Evolutionary conservation across 2,329 filamentous ascomycete genomes (phyloP), one percentile per base, ranked within the genome.

Genomic region (Apiospora arundinis): DNA sequence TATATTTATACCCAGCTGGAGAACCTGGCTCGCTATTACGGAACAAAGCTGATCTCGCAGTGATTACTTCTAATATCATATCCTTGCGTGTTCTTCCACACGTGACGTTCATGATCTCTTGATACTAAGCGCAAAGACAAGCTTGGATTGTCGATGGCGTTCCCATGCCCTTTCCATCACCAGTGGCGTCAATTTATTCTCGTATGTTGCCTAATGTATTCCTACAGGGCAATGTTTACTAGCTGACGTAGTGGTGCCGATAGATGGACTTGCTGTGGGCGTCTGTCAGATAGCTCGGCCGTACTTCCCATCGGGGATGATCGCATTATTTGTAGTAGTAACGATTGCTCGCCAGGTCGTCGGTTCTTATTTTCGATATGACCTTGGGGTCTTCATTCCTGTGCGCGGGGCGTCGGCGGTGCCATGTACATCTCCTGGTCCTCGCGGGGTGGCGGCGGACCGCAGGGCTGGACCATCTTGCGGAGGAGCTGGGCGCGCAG

Each of bases 401-500:
- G 56, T 4, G 28, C 32, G 21, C 56, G 56, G 9, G 56, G 56
- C 18, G 56, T 37, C 32, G 56, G 56, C 9, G 52, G 65, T 52
- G 66, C 44, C 66, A 68, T 48, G 44, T 45, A 48, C 45, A 69
- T 56, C n/a, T 83, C 80, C 67, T 85, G 86, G 18, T 85, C 87
- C 76, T 90, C 88, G 45, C 87, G 83, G 2, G 85, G 81, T 0
- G 88, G 88, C n/a, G 89, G 89, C 6, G 88, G 87, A 1, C 88
- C 88, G 69, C 83, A 86, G 0, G 89, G 89, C 75, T 90, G 89
- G 66, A 92, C 83, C 91, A 92, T 92, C 86, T 92, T 92, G 79
- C 97, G 92, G 76, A 98, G 92, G 85, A 97, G 88, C 82, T 91
- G 88, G 18, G 92, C 90, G 74, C 95, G 88, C 69, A 96, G 90